Conservation (phyloP, 306 rosid genomes). For the Pueraria montana region DNA sequence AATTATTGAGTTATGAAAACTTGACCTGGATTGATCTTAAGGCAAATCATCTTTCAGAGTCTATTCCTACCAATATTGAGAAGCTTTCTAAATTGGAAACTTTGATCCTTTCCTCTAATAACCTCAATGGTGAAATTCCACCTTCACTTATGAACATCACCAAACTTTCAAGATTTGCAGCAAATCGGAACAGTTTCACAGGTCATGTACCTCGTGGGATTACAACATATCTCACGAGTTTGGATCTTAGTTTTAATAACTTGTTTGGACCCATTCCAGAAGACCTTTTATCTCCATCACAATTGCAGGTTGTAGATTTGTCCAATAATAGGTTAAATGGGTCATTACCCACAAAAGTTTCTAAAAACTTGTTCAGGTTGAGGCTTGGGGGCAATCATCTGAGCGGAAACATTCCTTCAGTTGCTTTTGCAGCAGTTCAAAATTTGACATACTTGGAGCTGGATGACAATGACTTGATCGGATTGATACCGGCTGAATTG, state of each 20-base stretch:
- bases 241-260: conserved; percentile 73
- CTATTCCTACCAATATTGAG: conserved; percentile 60
- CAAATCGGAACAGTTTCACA: conserved; percentile 57
- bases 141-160: too few species aligned
- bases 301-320: conserved; percentile 68
- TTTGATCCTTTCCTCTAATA: conserved; percentile 73
- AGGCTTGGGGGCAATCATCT: conserved; percentile 74
- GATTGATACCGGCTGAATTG: conserved; percentile 62
- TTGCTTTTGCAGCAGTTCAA: neutral
- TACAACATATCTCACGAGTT: conserved; percentile 55
- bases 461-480: conserved; percentile 61
- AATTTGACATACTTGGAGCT: conserved; percentile 71
- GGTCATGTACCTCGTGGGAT: conserved; percentile 68
- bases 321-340: conserved; percentile 62
- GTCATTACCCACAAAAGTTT: conserved; percentile 55
- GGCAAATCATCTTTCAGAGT: conserved; percentile 46
- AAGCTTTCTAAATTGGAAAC: conserved; percentile 64
- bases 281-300: conserved; percentile 58
- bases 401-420: conserved; percentile 55
- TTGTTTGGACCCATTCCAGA: conserved; percentile 63
- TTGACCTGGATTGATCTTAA: conserved; percentile 67
- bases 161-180: conserved; percentile 73
- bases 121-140: conserved; percentile 62
- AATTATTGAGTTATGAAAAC: conserved; percentile 50
- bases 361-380: conserved; percentile 65